Base-by-base conservation (phyloP, 1,284 basidiomycete species). In the Pseudomicrostroma phylloplanum region DNA sequence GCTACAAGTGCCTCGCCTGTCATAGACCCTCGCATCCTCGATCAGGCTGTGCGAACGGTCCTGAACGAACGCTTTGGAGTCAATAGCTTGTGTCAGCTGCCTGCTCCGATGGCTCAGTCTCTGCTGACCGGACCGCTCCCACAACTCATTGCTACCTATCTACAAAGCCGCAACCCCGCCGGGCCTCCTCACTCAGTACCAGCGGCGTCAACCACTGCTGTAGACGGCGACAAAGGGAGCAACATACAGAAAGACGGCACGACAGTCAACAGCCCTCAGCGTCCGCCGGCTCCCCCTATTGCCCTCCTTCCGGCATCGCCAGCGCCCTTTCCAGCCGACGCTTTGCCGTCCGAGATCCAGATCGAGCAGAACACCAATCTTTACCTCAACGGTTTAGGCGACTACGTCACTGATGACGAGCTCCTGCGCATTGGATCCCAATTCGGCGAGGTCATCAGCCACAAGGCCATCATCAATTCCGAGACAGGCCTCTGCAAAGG, bases 391-490 rank as follows among this genome's bases (percentile, higher is more conserved):
- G 66, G 66, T 36, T 58, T 74, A n/a, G 66, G 67, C 15, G 61
- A 61, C 54, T 61, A 70, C 15, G 72, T 67, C 60, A 66, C 65
- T 41, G 73, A 76, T 48, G 53, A 72, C 7, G 67, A 64, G 48
- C 66, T 76, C 12, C 68, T 59, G 39, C 56, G 63, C 2, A 62
- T 76, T 23, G 73, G 71, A 30, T 65, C 67, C 0, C 63, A 62
- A n/a, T 76, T 66, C 53, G 73, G 73, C n/a, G 62, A 60, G 12
- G 69, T 76, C 23, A 68, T 69, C 59, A 72, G 69, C 56, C 73
- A 76, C 67, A 76, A 76, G 56, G 70, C 72, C 23, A 76, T 76
- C 64, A 62, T 76, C 57, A 71, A 73, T 36, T 48, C 62, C 12
- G 69, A 73, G n/a, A 71, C 69, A 12, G 72, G 69, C 4, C 25